Conservation (phyloP, 176 grass and related monocot genomes). For the Phragmites australis region DNA sequence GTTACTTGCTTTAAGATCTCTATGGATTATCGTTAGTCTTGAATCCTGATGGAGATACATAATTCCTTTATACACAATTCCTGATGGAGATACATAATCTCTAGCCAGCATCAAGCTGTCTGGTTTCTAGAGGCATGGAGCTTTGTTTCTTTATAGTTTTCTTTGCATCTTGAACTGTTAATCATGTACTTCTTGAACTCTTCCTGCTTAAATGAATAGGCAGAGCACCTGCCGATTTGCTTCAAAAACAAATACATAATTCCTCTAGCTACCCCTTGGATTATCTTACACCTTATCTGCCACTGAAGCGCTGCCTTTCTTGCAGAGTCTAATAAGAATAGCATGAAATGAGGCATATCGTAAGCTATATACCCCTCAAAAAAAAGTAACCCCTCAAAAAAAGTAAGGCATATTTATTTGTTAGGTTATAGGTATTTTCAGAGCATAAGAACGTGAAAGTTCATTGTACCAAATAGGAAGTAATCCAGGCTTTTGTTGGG, state of each 20-base stretch:
- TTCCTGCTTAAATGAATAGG: no score
- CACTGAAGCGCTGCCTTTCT: conserved; percentile 43
- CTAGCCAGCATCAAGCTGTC: no score
- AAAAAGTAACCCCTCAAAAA: no score
- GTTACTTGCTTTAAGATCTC: conserved; percentile 58
- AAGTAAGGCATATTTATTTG: background rate
- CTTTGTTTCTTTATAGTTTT: no score
- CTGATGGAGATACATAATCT: no score
- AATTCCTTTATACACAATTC: no score
- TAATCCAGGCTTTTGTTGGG: conserved; percentile 36
- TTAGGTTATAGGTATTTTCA: background rate
- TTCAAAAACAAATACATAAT: no score
- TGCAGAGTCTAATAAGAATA: conserved; percentile 7
- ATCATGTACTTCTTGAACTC: no score
- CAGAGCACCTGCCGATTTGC: no score
- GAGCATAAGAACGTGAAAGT: background rate
- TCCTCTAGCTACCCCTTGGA: conserved; percentile 49
- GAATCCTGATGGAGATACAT: conserved; percentile 67
- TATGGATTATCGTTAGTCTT: conserved; percentile 46
- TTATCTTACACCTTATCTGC: conserved; percentile 43
- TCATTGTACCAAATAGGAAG: conserved; percentile 32
- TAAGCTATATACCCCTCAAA: background rate
- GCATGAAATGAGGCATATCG: background rate
- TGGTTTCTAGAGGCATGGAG: no score
- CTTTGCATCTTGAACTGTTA: no score